Percentiles rank a stretch among this genome's conserved stretches.
Evolutionary conservation across 768 basidiomycete genomes (phyloP).

Genomic region (Boletus tylopilopsis): DNA sequence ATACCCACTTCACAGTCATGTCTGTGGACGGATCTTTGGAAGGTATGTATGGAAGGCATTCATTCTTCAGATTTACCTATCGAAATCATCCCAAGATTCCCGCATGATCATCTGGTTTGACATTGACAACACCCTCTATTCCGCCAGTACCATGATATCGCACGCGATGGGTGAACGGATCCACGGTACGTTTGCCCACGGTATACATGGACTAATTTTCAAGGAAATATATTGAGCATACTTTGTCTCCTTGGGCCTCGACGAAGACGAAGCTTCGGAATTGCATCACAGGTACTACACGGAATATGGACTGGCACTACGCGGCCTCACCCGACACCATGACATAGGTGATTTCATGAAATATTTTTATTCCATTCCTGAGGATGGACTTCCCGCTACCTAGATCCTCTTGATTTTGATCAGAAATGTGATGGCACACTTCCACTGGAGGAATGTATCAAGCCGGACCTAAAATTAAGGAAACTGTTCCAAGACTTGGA

Average conservation of each 20-base stretch:
- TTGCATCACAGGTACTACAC: slow-evolving; percentile 73
- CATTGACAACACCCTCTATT: slow-evolving; percentile 88
- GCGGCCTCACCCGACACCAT: slow-evolving; percentile 75
- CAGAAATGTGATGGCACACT: slow-evolving; percentile 78
- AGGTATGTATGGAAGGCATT: slow-evolving; percentile 20
- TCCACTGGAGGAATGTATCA: slow-evolving; percentile 77
- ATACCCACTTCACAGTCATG: slow-evolving; percentile 29
- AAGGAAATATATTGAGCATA: slow-evolving; percentile 47
- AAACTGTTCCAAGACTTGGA: slow-evolving; percentile 78
- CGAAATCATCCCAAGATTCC: slow-evolving; percentile 39
- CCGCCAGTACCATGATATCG: slow-evolving; percentile 67
- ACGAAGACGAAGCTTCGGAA: slow-evolving; percentile 61
- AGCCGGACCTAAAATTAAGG: slow-evolving; percentile 56
- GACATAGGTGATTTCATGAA: slow-evolving; percentile 51
- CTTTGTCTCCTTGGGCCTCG: slow-evolving; percentile 67
- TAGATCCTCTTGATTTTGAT: slow-evolving; percentile 84
- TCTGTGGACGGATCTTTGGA: slow-evolving; percentile 17
- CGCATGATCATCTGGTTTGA: slow-evolving; percentile 73
- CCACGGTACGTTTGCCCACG: slow-evolving; percentile 47
- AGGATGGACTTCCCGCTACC: slow-evolving; percentile 6
- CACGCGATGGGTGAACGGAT: slow-evolving; percentile 78
- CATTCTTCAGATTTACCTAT: background rate
- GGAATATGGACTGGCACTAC: slow-evolving; percentile 78
- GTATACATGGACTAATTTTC: background rate
- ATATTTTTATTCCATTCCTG: background rate